phyloP scores from a whole-genome alignment of 192 early-diverging fungal species.

The Powellomyces hirtus region DNA sequence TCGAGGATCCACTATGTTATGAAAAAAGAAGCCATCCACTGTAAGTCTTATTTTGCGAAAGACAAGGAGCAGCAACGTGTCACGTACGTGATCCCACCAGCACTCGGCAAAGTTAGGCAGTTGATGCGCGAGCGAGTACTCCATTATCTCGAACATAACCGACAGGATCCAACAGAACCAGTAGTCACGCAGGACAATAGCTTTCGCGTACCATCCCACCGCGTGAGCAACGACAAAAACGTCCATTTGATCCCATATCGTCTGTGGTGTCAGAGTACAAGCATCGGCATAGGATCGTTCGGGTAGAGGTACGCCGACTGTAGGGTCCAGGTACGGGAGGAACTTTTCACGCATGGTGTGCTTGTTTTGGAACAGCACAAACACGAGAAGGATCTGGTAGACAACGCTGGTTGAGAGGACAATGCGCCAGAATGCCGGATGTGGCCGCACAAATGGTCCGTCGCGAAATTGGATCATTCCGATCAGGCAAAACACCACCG shows the following conservation, averaged over 20 bases:
- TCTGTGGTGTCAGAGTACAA: conserved; percentile 77
- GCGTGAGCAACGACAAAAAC: conserved; percentile 92
- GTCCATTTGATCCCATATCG: conserved; percentile 81
- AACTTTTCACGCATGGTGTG: conserved; percentile 71
- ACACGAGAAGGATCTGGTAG: conserved; percentile 88
- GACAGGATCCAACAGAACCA: conserved; percentile 97
- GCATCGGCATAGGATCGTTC: conserved; percentile 90
- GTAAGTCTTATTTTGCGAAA: no score
- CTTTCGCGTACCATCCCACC: conserved; percentile 92
- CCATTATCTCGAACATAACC: conserved; percentile 91
- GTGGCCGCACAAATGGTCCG: conserved; percentile 91
- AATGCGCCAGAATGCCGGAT: conserved; percentile 89
- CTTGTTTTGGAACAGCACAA: conserved; percentile 90
- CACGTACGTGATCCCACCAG: conserved; percentile 97
- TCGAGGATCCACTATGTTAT: conserved; percentile 82
- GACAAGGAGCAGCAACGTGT: no score
- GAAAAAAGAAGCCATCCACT: no score
- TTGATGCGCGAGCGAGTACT: conserved; percentile 93
- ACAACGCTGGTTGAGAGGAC: conserved; percentile 81
- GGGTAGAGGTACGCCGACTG: conserved; percentile 76
- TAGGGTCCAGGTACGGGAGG: conserved; percentile 76
- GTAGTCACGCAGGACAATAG: conserved; percentile 88
- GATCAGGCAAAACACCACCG: conserved; percentile 67
- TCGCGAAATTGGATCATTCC: conserved; percentile 90
- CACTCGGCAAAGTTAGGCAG: conserved; percentile 98